These are phyloP conservation scores for Pseudonitzschia multiseries DNA, from an alignment of 108 stramenopile species.

Conservation along the genomic window DNA sequence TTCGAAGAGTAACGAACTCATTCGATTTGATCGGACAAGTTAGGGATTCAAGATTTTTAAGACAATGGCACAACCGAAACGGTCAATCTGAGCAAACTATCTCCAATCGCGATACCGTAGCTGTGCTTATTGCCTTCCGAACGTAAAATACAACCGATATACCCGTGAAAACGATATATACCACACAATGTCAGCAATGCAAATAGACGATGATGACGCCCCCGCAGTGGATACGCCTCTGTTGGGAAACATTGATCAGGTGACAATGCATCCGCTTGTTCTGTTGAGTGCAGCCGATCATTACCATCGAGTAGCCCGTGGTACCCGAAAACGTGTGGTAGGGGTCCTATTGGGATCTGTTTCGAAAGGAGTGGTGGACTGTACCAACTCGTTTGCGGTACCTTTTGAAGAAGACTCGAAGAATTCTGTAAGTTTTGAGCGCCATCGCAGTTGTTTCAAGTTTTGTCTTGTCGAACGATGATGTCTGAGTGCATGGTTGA, in stretches of 20 bases:
- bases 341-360: slow-evolving; percentile 93
- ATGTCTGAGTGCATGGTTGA: background rate
- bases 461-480: too few relatives aligned
- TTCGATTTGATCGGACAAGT: background rate
- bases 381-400: slow-evolving; percentile 96
- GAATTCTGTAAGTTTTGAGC: slow-evolving; percentile 66
- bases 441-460: too few relatives aligned
- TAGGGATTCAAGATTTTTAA: background rate
- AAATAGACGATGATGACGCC: slow-evolving; percentile 28
- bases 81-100: too few relatives aligned
- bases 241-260: slow-evolving; percentile 51
- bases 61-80: slow-evolving; percentile 1
- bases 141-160: background rate
- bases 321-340: slow-evolving; percentile 95
- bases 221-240: slow-evolving; percentile 18
- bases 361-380: slow-evolving; percentile 78
- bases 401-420: slow-evolving; percentile 98
- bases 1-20: slow-evolving; percentile 11
- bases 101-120: too few relatives aligned
- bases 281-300: slow-evolving; percentile 97
- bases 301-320: slow-evolving; percentile 96
- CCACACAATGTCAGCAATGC: slow-evolving; percentile 29
- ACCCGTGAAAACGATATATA: too few relatives aligned
- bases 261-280: slow-evolving; percentile 96
- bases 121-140: too few relatives aligned